These are phyloP conservation scores for Lycium barbarum DNA, from an alignment of 257 asterid genomes.

Conservation along the genomic window DNA sequence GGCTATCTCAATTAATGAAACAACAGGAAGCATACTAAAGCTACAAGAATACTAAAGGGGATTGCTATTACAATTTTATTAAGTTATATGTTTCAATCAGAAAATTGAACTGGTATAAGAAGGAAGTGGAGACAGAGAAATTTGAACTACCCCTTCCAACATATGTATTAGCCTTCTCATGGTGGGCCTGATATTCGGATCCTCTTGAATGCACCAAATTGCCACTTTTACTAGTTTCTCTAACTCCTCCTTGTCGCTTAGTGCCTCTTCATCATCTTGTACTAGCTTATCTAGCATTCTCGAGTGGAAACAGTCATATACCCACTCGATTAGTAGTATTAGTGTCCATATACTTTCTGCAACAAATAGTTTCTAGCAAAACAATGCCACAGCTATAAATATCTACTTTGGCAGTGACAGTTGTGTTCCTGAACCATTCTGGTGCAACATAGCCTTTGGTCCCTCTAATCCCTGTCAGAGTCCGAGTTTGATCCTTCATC, in stretches of 20 bases:
- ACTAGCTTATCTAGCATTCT: slow-evolving; percentile 39
- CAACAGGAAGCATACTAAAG: not conserved
- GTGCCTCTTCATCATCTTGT: slow-evolving; percentile 37
- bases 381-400: slow-evolving; percentile 66
- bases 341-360: slow-evolving; percentile 40
- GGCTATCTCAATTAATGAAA: not conserved
- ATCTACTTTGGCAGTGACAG: slow-evolving; percentile 62
- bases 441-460: slow-evolving; percentile 63
- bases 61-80: not conserved
- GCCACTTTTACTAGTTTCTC: slow-evolving; percentile 53
- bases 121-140: slow-evolving; percentile 59
- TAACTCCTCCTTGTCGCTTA: slow-evolving; percentile 35
- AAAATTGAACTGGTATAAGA: slow-evolving; percentile 21
- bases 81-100: not conserved
- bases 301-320: slow-evolving; percentile 36
- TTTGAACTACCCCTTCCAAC: slow-evolving; percentile 62
- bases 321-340: slow-evolving; percentile 58
- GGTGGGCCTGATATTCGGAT: slow-evolving; percentile 56
- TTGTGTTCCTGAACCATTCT: slow-evolving; percentile 54
- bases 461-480: slow-evolving; percentile 52
- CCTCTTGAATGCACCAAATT: slow-evolving; percentile 68
- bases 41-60: not conserved
- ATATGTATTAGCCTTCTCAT: slow-evolving; percentile 60
- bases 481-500: slow-evolving; percentile 53
- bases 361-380: slow-evolving; percentile 54